phyloP scores from a whole-genome alignment of 192 early-diverging fungal species.

The Lunasporangiospora selenospora region DNA sequence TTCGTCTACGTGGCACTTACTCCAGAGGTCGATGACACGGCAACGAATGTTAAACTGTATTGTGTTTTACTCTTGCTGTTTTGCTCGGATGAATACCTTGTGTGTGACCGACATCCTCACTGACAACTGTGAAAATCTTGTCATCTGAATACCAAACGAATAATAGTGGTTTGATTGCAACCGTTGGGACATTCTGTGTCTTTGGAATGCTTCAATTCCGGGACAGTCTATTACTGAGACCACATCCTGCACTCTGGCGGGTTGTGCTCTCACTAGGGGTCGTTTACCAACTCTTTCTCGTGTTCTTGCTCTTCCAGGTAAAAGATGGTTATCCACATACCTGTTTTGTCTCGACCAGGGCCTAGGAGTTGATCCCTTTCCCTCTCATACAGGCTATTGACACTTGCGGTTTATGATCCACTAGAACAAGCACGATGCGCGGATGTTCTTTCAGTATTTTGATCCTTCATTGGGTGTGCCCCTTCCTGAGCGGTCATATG shows the following conservation, averaged over 20 bases:
- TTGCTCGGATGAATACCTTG: background rate
- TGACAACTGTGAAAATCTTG: too few relatives aligned
- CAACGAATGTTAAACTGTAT: constrained; percentile 58
- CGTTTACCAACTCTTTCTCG: constrained; percentile 87
- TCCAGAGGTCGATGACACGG: constrained; percentile 58
- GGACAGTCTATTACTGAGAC: constrained; percentile 93
- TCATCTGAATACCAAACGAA: too few relatives aligned
- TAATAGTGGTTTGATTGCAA: constrained; percentile 55
- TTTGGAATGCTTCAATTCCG: constrained; percentile 91
- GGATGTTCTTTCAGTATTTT: constrained; percentile 78
- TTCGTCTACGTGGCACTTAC: constrained; percentile 64
- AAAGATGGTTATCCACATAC: too few relatives aligned
- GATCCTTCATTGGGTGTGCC: constrained; percentile 81
- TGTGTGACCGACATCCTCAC: background rate
- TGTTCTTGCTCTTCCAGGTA: constrained; percentile 93
- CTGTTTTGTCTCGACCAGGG: too few relatives aligned
- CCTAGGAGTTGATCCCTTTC: too few relatives aligned
- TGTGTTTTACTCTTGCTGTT: background rate
- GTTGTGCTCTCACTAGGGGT: constrained; percentile 85
- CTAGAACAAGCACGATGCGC: constrained; percentile 87
- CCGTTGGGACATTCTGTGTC: constrained; percentile 68
- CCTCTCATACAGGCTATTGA: too few relatives aligned
- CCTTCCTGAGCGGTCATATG: constrained; percentile 93
- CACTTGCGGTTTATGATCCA: too few relatives aligned
- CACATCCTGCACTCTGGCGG: constrained; percentile 94